These are phyloP conservation scores for Cnidoscolus chayamansa DNA, from an alignment of 441 rosid genomes.

Conservation along the genomic window DNA sequence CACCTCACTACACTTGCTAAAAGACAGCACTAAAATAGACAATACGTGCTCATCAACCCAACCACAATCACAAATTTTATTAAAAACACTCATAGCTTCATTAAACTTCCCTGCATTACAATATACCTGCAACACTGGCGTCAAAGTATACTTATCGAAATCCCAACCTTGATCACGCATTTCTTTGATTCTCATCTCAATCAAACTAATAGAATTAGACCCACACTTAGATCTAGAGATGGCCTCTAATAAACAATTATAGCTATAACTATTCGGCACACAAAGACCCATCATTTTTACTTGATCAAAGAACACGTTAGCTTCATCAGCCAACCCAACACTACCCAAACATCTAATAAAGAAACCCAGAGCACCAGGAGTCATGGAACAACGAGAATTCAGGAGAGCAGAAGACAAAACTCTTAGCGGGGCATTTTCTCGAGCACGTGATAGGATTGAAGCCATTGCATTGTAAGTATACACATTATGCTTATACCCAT, in stretches of 20 bases:
- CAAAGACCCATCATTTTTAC: conserved; percentile 56
- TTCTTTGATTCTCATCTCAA: conserved; percentile 64
- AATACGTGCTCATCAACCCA: conserved; percentile 68
- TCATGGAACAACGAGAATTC: conserved; percentile 54
- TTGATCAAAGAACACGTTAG: conserved; percentile 64
- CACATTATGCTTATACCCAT: conserved; percentile 58
- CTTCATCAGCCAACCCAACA: conserved; percentile 66
- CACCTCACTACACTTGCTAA: conserved; percentile 69
- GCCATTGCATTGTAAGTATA: conserved; percentile 89
- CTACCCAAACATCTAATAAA: conserved; percentile 73
- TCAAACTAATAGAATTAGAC: conserved; percentile 46
- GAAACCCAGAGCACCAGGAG: conserved; percentile 81
- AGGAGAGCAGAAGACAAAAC: conserved; percentile 44
- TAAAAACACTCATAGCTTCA: conserved; percentile 52
- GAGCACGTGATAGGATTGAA: conserved; percentile 81
- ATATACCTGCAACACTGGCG: conserved; percentile 68
- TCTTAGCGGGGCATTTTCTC: conserved; percentile 73
- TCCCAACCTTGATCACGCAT: conserved; percentile 56
- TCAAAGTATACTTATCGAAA: conserved; percentile 66
- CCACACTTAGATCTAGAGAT: conserved; percentile 49
- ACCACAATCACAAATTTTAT: conserved; percentile 47
- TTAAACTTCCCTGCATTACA: conserved; percentile 53
- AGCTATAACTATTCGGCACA: conserved; percentile 59
- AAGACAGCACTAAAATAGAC: conserved; percentile 54
- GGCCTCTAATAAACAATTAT: conserved; percentile 80